Base-by-base conservation (phyloP, 129 eudicot genomes). In the Lonicera japonica region DNA sequence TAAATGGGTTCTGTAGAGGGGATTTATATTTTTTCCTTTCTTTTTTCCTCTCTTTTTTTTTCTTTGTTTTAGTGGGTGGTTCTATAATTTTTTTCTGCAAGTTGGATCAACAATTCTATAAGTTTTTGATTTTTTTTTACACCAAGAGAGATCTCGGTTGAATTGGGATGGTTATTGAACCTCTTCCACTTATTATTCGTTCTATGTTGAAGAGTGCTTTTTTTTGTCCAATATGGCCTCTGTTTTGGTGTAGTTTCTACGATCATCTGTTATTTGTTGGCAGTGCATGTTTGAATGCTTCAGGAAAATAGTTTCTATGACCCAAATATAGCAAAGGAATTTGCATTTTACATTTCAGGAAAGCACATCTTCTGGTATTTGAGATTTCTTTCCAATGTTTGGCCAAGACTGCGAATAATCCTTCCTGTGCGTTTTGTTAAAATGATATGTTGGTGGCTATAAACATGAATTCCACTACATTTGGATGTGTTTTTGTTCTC, bases 241-340 rank as follows among this genome's bases (percentile, higher is more conserved):
- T 43, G 16, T 43, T 10, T 43, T 50, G 54, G 36, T 68, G 75
- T 69, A 52, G n/a, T n/a, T 73, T 68, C 60, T 62, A 29, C 2
- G 36, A 29, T 1, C 2, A 29, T 54, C 41, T 65, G n/a, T n/a
- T 11, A 10, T 75, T 66, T 54, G 54, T 5, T 64, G 66, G 36
- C 6, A n/a, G n/a, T n/a, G n/a, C n/a, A n/a, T n/a, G n/a, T n/a
- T n/a, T n/a, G n/a, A n/a, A n/a, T n/a, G n/a, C n/a, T n/a, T n/a
- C n/a, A n/a, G n/a, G n/a, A n/a, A n/a, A n/a, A n/a, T n/a, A n/a
- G n/a, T n/a, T n/a, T n/a, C n/a, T n/a, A n/a, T n/a, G n/a, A n/a
- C n/a, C n/a, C n/a, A n/a, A n/a, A n/a, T n/a, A n/a, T n/a, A n/a
- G n/a, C n/a, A n/a, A n/a, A n/a, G n/a, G n/a, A n/a, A n/a, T n/a